phyloP scores from a whole-genome alignment of 2,329 filamentous ascomycete species.

The Fusarium citri region DNA sequence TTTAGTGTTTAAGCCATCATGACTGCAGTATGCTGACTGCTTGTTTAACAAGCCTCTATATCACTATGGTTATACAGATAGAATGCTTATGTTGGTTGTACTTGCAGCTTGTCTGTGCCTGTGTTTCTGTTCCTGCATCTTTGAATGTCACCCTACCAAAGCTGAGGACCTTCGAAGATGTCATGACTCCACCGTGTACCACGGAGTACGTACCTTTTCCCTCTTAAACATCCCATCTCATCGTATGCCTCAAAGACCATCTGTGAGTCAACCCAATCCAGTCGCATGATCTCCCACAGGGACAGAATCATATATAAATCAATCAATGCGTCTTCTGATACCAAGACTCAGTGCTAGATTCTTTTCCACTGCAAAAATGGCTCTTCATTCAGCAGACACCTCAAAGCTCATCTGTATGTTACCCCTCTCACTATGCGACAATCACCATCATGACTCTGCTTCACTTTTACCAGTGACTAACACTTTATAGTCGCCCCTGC shows the following conservation, averaged over 20 bases:
- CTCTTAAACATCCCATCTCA: slow-evolving; percentile 26
- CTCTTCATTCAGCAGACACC: slow-evolving; percentile 55
- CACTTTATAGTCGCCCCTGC: slow-evolving; percentile 69
- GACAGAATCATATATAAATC: slow-evolving; percentile 12
- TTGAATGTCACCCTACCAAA: slow-evolving; percentile 16
- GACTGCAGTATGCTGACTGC: not conserved
- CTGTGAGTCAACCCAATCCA: slow-evolving; percentile 23
- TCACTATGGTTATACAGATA: not conserved
- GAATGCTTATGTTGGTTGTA: not conserved
- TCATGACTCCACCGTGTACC: slow-evolving; percentile 36
- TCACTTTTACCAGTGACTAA: slow-evolving; percentile 1
- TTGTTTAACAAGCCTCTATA: not conserved
- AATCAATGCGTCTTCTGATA: slow-evolving; percentile 41
- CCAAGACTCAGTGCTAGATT: slow-evolving; percentile 31
- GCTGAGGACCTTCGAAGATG: slow-evolving; percentile 29
- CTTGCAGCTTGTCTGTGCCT: not conserved
- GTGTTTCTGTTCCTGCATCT: not conserved
- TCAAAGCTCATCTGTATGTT: slow-evolving; percentile 63
- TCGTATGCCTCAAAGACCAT: slow-evolving; percentile 20
- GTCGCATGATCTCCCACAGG: slow-evolving; percentile 27
- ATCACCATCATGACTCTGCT: slow-evolving; percentile 11
- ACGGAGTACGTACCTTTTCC: slow-evolving; percentile 32
- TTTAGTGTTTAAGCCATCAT: not conserved
- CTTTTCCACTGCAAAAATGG: slow-evolving; percentile 54
- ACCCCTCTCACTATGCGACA: slow-evolving; percentile 5